phyloP scores from a whole-genome alignment of 352 stramenopile species.

The Phytopythium delawarense region DNA sequence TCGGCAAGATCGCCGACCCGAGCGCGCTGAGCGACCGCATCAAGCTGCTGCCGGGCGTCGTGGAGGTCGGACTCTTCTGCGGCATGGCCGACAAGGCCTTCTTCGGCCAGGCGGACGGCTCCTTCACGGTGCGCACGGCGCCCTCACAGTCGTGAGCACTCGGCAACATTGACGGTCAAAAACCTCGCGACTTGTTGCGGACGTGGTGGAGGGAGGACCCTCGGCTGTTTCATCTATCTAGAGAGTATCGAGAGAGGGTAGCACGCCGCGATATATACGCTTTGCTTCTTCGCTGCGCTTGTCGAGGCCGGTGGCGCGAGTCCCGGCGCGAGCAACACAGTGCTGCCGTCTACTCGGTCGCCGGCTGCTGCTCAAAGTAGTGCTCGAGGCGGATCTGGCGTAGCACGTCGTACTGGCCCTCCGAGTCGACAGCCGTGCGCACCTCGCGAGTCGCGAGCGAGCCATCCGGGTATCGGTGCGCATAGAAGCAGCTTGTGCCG shows the following conservation, averaged over 20 bases:
- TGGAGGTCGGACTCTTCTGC: conserved; percentile 87
- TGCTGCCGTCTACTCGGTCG: not conserved
- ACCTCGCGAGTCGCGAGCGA: conserved; percentile 54
- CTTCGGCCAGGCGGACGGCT: conserved; percentile 84
- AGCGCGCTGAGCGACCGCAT: conserved; percentile 59
- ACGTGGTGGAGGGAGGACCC: not conserved
- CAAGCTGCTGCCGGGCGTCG: conserved; percentile 82
- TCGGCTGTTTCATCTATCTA: not conserved
- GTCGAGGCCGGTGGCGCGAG: not conserved
- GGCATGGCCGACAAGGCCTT: conserved; percentile 87
- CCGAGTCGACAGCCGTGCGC: conserved; percentile 62
- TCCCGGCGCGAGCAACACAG: no score
- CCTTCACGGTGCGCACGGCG: conserved; percentile 55
- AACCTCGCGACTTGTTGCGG: not conserved
- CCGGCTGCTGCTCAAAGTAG: conserved; percentile 39
- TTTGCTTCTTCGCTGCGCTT: not conserved
- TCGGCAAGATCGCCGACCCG: conserved; percentile 70
- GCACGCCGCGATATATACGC: conserved; percentile 2
- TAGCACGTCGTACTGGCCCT: conserved; percentile 75
- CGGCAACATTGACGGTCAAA: conserved; percentile 7
- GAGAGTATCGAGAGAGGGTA: not conserved
- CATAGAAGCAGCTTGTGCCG: conserved; percentile 86
- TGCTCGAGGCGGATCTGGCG: conserved; percentile 68
- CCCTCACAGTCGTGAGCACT: conserved; percentile 12
- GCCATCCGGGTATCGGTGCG: conserved; percentile 66